phyloP scores from a whole-genome alignment of 176 grass and related monocot genomes.

The Oryza officinalis region DNA sequence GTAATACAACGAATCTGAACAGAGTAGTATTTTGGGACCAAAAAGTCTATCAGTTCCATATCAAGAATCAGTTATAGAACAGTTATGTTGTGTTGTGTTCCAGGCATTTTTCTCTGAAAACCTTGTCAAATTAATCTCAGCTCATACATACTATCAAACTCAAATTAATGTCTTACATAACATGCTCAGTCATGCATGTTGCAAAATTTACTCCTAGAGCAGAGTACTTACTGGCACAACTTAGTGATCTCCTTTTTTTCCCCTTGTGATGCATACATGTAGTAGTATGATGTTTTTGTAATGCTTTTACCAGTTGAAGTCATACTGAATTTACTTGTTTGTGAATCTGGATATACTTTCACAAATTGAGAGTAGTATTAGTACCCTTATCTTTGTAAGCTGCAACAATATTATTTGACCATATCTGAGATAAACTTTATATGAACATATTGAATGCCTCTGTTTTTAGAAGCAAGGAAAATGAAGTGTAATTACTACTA shows the following conservation, averaged over 20 bases:
- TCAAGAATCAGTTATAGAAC: no score
- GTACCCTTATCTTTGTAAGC: neutral
- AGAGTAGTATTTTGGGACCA: no score
- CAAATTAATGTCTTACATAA: constrained; percentile 12
- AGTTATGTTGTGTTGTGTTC: no score
- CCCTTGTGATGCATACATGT: neutral
- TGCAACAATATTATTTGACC: neutral
- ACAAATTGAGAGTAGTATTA: neutral
- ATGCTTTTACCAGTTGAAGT: neutral
- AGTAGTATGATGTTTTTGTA: neutral
- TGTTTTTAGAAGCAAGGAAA: neutral
- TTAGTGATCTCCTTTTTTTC: neutral
- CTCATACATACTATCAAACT: no score
- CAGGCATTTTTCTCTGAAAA: no score
- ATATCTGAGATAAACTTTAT: neutral
- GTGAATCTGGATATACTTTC: neutral
- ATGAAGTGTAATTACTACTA: neutral
- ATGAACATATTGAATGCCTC: neutral
- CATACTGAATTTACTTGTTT: neutral
- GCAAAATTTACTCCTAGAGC: neutral
- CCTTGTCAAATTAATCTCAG: no score
- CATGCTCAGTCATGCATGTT: neutral
- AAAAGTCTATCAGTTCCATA: no score
- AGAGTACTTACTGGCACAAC: neutral
- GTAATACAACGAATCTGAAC: no score